A percentile compares a stretch with the other conserved stretches of the same genome.
These are phyloP conservation scores for Fraxinus americana DNA, from an alignment of 257 asterid species.

Conservation along the genomic window DNA sequence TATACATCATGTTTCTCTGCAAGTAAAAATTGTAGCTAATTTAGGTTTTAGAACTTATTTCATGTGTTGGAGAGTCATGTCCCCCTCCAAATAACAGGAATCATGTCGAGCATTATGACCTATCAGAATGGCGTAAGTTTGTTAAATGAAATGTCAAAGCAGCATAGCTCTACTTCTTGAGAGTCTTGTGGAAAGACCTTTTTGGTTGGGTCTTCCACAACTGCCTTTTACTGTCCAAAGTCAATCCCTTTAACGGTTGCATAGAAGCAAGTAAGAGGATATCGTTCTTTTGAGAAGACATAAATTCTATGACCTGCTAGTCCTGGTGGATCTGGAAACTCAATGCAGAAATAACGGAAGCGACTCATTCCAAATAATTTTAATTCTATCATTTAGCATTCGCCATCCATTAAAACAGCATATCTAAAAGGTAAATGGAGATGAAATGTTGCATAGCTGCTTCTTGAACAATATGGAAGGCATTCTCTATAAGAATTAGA, in stretches of 20 bases:
- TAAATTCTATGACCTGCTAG: not conserved
- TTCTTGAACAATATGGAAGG: not conserved
- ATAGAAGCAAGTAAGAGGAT: not conserved
- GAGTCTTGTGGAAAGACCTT: not conserved
- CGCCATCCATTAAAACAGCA: not conserved
- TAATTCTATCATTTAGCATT: conserved; percentile 1
- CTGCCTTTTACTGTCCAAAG: conserved; percentile 1
- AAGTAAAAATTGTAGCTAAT: not conserved
- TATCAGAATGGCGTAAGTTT: not conserved
- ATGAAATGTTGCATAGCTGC: not conserved
- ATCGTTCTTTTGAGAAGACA: not conserved
- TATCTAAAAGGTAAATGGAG: not conserved
- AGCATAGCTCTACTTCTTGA: not conserved
- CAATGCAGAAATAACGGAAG: not conserved
- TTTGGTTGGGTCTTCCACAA: not conserved
- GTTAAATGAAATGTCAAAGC: not conserved
- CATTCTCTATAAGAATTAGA: not conserved
- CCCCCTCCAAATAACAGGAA: not conserved
- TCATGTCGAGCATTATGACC: not conserved
- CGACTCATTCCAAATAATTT: not conserved
- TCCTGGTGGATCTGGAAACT: not conserved
- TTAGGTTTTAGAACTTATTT: not conserved
- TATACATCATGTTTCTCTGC: not conserved
- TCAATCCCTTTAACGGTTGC: not conserved
- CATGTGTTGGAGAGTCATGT: not conserved